Evolutionary conservation across 1,284 basidiomycete genomes (phyloP).

Genomic region (Kalmanozyma brasiliensis): DNA sequence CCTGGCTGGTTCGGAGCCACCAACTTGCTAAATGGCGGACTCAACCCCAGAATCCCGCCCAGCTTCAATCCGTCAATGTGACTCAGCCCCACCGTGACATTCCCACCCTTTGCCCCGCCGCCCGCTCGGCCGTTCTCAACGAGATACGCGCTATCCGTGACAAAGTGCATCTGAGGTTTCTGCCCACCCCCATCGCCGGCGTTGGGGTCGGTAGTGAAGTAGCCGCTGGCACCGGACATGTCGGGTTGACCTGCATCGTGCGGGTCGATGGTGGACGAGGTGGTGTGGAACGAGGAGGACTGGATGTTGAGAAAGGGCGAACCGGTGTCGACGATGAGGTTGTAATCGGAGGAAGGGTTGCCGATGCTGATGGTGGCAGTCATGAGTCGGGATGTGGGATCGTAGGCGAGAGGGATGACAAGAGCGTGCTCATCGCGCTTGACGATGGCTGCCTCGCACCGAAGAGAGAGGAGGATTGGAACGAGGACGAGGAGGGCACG

Average conservation of each 20-base stretch:
- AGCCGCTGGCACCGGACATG: slow-evolving; percentile 1
- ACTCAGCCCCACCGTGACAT: slow-evolving; percentile 14
- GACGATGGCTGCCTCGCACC: neutral
- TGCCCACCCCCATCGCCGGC: neutral
- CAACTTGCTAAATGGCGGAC: slow-evolving; percentile 20
- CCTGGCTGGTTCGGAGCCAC: neutral
- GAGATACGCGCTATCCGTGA: slow-evolving; percentile 9
- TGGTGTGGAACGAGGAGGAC: neutral
- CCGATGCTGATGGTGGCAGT: slow-evolving; percentile 28
- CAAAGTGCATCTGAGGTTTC: slow-evolving; percentile 23
- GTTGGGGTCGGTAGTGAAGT: slow-evolving; percentile 14
- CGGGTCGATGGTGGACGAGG: slow-evolving; percentile 9
- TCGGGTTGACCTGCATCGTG: neutral
- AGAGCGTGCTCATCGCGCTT: slow-evolving; percentile 9
- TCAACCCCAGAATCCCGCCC: slow-evolving; percentile 34
- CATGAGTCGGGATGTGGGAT: slow-evolving; percentile 6
- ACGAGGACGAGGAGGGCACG: neutral
- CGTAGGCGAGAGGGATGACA: slow-evolving; percentile 23
- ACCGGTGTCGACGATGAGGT: slow-evolving; percentile 30
- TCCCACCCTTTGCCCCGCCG: slow-evolving; percentile 1
- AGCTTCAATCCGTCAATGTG: slow-evolving; percentile 15
- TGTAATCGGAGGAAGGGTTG: slow-evolving; percentile 12
- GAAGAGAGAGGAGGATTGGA: neutral
- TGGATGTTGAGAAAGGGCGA: slow-evolving; percentile 35
- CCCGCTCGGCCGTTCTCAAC: slow-evolving; percentile 15